A percentile compares a stretch with the other conserved stretches of the same genome.
These are phyloP conservation scores for Lumnitzera littorea DNA, from an alignment of 345 rosid species.

Conservation along the genomic window DNA sequence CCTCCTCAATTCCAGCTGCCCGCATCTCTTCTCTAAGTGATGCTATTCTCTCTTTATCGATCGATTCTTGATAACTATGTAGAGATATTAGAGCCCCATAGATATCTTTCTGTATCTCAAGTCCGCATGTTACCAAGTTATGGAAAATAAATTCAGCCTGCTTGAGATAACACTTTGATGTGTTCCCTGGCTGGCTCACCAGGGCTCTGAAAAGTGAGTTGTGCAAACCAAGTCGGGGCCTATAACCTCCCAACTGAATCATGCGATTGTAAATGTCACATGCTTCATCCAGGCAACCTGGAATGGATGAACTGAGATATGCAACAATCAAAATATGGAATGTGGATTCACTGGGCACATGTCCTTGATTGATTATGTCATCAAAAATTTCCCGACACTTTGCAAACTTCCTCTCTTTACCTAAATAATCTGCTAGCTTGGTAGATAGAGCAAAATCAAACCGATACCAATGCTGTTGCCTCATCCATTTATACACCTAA, in stretches of 20 bases:
- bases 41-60: constrained; percentile 50
- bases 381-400: constrained; percentile 81
- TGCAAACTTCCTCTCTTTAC: constrained; percentile 64
- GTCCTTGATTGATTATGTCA: constrained; percentile 75
- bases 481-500: constrained; percentile 95
- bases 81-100: constrained; percentile 70
- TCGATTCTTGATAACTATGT: constrained; percentile 68
- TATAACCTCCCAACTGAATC: constrained; percentile 88
- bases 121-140: constrained; percentile 54
- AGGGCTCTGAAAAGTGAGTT: constrained; percentile 75
- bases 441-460: constrained; percentile 87
- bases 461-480: constrained; percentile 70
- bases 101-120: constrained; percentile 67
- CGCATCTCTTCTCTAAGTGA: constrained; percentile 57
- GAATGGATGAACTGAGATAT: constrained; percentile 59
- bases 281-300: constrained; percentile 74
- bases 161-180: constrained; percentile 48
- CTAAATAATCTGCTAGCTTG: constrained; percentile 78
- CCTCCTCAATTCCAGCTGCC: constrained; percentile 50
- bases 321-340: constrained; percentile 77
- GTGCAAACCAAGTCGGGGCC: constrained; percentile 62
- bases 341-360: constrained; percentile 83
- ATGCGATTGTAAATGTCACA: constrained; percentile 74
- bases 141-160: constrained; percentile 85
- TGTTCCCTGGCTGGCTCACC: constrained; percentile 44